Evolutionary conservation across 1,139 yeast genomes (phyloP), one percentile per base, ranked within the genome.

Genomic region (Blastobotrys aristatus): DNA sequence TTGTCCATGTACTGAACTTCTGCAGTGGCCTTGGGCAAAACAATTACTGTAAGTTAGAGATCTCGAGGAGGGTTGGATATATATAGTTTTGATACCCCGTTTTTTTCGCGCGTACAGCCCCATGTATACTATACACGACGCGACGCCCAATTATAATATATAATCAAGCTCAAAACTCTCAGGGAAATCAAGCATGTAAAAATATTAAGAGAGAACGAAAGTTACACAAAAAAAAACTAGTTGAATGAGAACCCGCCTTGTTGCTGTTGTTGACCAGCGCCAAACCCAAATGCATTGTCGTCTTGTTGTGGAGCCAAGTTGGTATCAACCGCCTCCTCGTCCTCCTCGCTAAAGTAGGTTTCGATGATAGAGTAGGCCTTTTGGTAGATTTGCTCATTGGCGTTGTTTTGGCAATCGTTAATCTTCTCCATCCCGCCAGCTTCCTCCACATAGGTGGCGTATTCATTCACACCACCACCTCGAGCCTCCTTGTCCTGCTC

Each of bases 401-500:
- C 86, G 70, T 88, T 89, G 66, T 78, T 80, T 75, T 92, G 98
- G 66, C 96, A 87, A 54, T 87, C 90, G 68, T 86, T 85, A 60
- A 92, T 92, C 74, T 87, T 90, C 69, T 92, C 97, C 82, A 90
- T 85, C 56, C 98, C 98, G 59, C 97, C 97, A 41, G 97, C 97
- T 68, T 90, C 97, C 73, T 92, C 98, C 62, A 92, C 85, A 70
- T 71, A 88, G 56, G 89, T 77, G 37, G 97, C 96, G 64, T 89
- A 84, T 67, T 86, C 89, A 69, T 92, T 92, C 57, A 81, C 75
- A 45, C 75, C 69, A 14, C 80, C 67, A 48, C 84, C 86, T 54
- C 79, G 77, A 47, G 83, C 76, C 63, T 89, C 96, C 69, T 82
- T 86, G 64, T 89, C 97, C 69, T 82, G 71, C 66, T 92, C 97